A percentile compares a stretch with the other conserved stretches of the same genome.
phyloP scores from a whole-genome alignment of 2,329 filamentous ascomycete genomes.

The Aureobasidium zeae region DNA sequence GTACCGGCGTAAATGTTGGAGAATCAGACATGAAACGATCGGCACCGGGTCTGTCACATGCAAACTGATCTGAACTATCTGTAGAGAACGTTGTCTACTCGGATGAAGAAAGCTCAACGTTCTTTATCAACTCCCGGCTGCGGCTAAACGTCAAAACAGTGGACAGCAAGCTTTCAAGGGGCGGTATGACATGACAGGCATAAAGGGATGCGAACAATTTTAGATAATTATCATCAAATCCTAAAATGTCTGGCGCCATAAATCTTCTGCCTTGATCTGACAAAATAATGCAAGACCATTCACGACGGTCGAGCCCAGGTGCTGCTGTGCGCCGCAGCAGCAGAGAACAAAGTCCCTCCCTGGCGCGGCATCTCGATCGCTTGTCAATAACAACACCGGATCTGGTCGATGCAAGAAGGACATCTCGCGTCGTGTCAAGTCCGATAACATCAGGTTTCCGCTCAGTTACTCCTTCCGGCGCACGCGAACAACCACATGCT shows the following conservation, averaged over 20 bases:
- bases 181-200: background rate
- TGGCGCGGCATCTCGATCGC: conserved; percentile 10
- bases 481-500: background rate
- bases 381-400: conserved; percentile 5
- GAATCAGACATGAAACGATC: too few species aligned
- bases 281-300: conserved; percentile 7
- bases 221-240: conserved; percentile 3
- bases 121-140: too few species aligned
- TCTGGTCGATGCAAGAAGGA: background rate
- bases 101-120: too few species aligned
- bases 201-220: too few species aligned
- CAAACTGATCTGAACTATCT: too few species aligned
- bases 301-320: conserved; percentile 9
- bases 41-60: too few species aligned
- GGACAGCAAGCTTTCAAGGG: conserved; percentile 13
- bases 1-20: too few species aligned
- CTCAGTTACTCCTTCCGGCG: conserved; percentile 5
- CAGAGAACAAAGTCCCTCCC: conserved; percentile 11
- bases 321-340: background rate
- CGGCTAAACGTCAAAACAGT: background rate
- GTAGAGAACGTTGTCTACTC: too few species aligned
- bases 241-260: conserved; percentile 6
- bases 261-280: too few species aligned
- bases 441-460: conserved; percentile 2
- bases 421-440: conserved; percentile 6